Conservation (phyloP, 768 basidiomycete species). For the Leccinum imitatum region DNA sequence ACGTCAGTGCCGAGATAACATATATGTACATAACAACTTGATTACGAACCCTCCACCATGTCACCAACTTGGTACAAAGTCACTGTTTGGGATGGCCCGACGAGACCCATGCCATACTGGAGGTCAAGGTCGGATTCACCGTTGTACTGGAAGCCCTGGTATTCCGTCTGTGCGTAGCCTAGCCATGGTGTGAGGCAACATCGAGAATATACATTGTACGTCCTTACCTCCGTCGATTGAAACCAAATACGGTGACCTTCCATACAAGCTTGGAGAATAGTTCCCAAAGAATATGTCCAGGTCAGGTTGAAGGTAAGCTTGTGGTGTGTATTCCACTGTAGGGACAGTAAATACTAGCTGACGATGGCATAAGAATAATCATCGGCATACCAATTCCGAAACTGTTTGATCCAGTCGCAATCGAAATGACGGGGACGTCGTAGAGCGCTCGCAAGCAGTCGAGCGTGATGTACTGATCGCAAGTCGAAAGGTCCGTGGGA, state of each 20-base stretch:
- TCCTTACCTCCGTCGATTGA: conserved; percentile 34
- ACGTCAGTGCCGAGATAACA: conserved; percentile 3
- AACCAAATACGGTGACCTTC: conserved; percentile 25
- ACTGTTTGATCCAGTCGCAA: conserved; percentile 21
- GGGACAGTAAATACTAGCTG: not conserved
- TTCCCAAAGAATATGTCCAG: conserved; percentile 31
- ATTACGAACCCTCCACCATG: conserved; percentile 24
- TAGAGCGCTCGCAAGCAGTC: conserved; percentile 33
- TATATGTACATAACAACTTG: not conserved
- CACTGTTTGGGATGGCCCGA: conserved; percentile 23
- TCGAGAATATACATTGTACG: not conserved
- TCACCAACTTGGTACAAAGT: conserved; percentile 35
- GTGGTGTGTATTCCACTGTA: conserved; percentile 34
- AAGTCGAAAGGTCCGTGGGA: conserved; percentile 19
- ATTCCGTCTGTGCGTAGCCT: conserved; percentile 23
- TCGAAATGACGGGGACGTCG: conserved; percentile 15
- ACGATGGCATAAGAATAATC: not conserved
- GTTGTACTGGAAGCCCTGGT: conserved; percentile 25
- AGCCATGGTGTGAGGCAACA: not conserved
- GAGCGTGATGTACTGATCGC: conserved; percentile 32
- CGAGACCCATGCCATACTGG: conserved; percentile 31
- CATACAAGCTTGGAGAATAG: conserved; percentile 25
- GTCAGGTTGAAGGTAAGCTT: conserved; percentile 31
- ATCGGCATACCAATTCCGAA: conserved; percentile 29
- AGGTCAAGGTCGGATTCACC: conserved; percentile 35